Base-by-base conservation (phyloP, 1,284 basidiomycete genomes). In the Termitomyces sp. region DNA sequence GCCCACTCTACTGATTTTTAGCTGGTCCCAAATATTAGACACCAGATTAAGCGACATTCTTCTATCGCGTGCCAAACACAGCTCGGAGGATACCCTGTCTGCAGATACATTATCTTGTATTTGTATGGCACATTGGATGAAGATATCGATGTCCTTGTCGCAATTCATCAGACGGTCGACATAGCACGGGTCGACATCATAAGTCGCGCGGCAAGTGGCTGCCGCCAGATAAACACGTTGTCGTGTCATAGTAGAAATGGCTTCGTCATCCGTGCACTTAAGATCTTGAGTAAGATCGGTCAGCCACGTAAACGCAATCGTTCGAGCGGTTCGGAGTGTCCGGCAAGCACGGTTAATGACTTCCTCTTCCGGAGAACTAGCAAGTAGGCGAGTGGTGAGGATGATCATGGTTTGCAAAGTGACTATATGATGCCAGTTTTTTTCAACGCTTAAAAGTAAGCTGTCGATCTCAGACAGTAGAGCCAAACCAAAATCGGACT, bases 391-490 rank as follows among this genome's bases (percentile, higher is more conserved):
- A 42, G 51, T 53, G 1, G 58, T 55, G 0, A 79, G 54, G 21
- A 66, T 57, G 39, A 71, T 64, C n/a, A 76, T 64, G 0, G 65
- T 74, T 26, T 64, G 60, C 43, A 74, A 67, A 0, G 72, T 68
- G 28, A 65, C 60, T 0, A 58, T 62, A 51, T 79, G 69, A 34
- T 69, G 56, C 78, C 78, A 80, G 56, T 74, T 80, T 1, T 50
- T 66, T 50, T 66, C 53, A 5, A 77, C 58, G 16, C 61, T 59
- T 3, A 24, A 40, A 2, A 72, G 38, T 1, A 74, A 58, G 5
- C 47, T 50, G n/a, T 62, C 55, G 8, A 74, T 58, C 37, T 73
- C 72, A 5, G 30, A 39, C 0, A 80, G 38, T 0, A 79, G 56
- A 0, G 61, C 55, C 2, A 18, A 1, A 3, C 72, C 66, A 49